Base-by-base conservation (phyloP, 1,139 yeast genomes). In the Blastobotrys ciferrii region DNA sequence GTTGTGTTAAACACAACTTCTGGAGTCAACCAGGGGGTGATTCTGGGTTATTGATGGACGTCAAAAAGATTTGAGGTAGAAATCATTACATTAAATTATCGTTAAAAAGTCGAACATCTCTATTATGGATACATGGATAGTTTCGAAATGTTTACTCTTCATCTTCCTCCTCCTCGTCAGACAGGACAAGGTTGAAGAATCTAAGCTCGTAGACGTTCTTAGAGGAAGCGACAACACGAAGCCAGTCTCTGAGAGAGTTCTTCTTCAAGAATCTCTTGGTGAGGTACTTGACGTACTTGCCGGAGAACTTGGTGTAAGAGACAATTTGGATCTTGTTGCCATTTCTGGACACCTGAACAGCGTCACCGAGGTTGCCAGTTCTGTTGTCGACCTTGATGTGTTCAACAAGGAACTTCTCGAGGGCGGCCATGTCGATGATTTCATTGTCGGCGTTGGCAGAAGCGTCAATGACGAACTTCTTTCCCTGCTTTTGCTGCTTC, bases 261-360 rank as follows among this genome's bases (percentile, higher is more conserved):
- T 92, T 92, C 96, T 92, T 92, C 78, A 92, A 87, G 94, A 88
- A 92, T 84, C 95, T 91, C 89, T 92, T 92, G 72, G 98, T 87
- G 75, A 92, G 82, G 92, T 91, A 92, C 82, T 92, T 92, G 76
- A 89, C 86, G 95, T 92, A 92, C 81, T 94, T 92, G 80, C 99
- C 99, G 66, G 98, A 89, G 92, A 94, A 92, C 80, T 88, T 85
- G 77, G 95, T 77, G 78, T 85, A 81, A 63, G 98, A 80, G 76
- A 89, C 85, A 68, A 92, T 84, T 71, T 87, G 89, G 69, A 80
- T 73, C 75, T 82, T 78, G 77, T 82, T 81, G 68, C 87, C 88
- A 72, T 88, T 95, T 69, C 82, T 77, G 69, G 91, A 77, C 65
- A 92, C 89, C 59, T 92, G 78, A 80, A 94, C 83, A 71, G 84